Evolutionary conservation across 2,329 filamentous ascomycete genomes (phyloP), one percentile per base, ranked within the genome.

Genomic region (Aquanectria penicillioides): DNA sequence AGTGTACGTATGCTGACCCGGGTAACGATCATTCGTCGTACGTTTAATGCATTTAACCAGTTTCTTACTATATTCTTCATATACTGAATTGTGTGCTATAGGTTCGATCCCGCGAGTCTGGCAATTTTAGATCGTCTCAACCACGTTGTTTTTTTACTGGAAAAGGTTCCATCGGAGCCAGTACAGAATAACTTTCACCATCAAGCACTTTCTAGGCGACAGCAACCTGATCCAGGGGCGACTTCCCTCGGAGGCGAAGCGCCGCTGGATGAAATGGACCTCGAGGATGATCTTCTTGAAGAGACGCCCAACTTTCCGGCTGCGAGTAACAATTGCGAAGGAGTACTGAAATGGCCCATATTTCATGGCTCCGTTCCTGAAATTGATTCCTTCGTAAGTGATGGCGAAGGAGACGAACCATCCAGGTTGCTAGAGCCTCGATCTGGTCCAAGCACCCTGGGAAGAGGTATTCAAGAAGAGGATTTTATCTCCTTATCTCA

Each of bases 11-110:
- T 15, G 25, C 54, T 5, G 49, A 55, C 26, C 12, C 55, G 1
- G 34, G 38, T 6, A 56, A 29, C 17, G 56, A 62, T n/a, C 53
- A 59, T 31, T 62, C 59, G 8, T 56, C 59, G 56, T 59, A 36
- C 9, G 56, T 55, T 11, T 20, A 15, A 13, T 11, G 11, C 7
- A 4, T 47, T 26, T 11, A 9, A 5, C 3, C 6, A 10, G 3
- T 18, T 34, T 11, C 7, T 9, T 25, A 6, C 9, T 3, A 15
- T 18, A 10, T 15, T 20, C 1, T 11, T 9, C 6, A 4, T 53
- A 5, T 6, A 28, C 10, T 4, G 5, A 12, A 9, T 4, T 9
- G 8, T 44, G 13, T 2, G 12, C 5, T 33, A 15, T 13, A 59
- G 56, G 12, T 59, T 49, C 40, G 56, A 59, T 12, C 56, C 56